Evolutionary conservation across 441 rosid species (phyloP).

Genomic region (Erodium texanum): DNA sequence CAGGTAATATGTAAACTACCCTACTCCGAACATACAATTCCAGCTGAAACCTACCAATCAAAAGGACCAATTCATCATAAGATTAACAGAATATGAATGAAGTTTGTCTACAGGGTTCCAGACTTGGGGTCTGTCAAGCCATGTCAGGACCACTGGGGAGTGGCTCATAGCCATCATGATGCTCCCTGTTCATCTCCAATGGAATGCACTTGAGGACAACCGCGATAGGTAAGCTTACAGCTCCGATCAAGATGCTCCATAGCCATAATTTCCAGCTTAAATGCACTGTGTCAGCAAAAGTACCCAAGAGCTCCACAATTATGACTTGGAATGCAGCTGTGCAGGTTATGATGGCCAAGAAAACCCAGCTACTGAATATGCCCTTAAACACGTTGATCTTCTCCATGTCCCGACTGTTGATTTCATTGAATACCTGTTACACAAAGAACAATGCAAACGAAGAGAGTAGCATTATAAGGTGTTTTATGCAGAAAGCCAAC

Average conservation of each 20-base stretch:
- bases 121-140: slow-evolving; percentile 25
- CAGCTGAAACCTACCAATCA: not conserved
- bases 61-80: not conserved
- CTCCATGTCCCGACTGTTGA: slow-evolving; percentile 44
- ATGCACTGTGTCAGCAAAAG: slow-evolving; percentile 35
- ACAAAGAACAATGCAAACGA: not conserved
- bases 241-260: slow-evolving; percentile 34
- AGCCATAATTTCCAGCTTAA: slow-evolving; percentile 34
- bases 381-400: slow-evolving; percentile 34
- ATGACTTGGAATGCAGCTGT: slow-evolving; percentile 38
- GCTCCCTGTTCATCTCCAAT: slow-evolving; percentile 15
- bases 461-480: not conserved
- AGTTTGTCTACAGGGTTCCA: not conserved
- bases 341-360: slow-evolving; percentile 25
- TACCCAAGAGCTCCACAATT: slow-evolving; percentile 36
- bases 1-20: not conserved
- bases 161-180: slow-evolving; percentile 45
- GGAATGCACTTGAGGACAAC: slow-evolving; percentile 55
- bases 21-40: slow-evolving; percentile 4
- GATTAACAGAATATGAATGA: not conserved
- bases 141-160: slow-evolving; percentile 51
- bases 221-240: slow-evolving; percentile 41
- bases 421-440: slow-evolving; percentile 47
- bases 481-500: not conserved
- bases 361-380: slow-evolving; percentile 34